phyloP scores from a whole-genome alignment of 305 asterid species.

The Salvia sclarea region DNA sequence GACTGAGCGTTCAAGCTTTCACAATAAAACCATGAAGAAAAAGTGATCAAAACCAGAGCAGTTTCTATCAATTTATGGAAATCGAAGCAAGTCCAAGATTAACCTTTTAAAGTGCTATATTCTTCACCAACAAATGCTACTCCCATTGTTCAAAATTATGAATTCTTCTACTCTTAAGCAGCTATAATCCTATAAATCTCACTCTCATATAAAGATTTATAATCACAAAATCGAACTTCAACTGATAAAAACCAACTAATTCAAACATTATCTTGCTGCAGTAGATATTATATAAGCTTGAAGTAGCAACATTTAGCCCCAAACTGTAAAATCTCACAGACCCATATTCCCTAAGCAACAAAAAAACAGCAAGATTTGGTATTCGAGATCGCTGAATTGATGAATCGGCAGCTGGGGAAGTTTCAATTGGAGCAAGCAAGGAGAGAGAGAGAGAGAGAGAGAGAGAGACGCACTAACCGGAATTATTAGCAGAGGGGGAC shows the following conservation, averaged over 20 bases:
- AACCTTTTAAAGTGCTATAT: not conserved
- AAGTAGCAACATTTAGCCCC: conserved; percentile 2
- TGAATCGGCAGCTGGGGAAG: conserved; percentile 4
- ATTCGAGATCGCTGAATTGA: not conserved
- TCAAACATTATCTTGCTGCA: not conserved
- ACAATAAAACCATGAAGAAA: not conserved
- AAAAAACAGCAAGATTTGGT: not conserved
- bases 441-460: not conserved
- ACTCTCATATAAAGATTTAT: not conserved
- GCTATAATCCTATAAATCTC: not conserved
- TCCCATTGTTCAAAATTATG: not conserved
- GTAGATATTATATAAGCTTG: not conserved
- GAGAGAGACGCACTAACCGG: conserved; percentile 37
- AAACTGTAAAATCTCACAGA: not conserved
- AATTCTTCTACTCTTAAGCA: not conserved
- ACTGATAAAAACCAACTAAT: not conserved
- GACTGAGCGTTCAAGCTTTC: not conserved
- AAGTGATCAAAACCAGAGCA: not conserved
- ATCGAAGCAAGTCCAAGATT: not conserved
- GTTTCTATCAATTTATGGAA: conserved; percentile 1
- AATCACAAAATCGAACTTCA: not conserved
- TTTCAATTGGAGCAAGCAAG: not conserved
- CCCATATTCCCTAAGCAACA: conserved; percentile 11
- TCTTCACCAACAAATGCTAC: conserved; percentile 9
- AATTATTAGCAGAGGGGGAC: conserved; percentile 29